Conservation (phyloP, 1,139 yeast species). For the Spencermartinsiella ligniputridi region DNA sequence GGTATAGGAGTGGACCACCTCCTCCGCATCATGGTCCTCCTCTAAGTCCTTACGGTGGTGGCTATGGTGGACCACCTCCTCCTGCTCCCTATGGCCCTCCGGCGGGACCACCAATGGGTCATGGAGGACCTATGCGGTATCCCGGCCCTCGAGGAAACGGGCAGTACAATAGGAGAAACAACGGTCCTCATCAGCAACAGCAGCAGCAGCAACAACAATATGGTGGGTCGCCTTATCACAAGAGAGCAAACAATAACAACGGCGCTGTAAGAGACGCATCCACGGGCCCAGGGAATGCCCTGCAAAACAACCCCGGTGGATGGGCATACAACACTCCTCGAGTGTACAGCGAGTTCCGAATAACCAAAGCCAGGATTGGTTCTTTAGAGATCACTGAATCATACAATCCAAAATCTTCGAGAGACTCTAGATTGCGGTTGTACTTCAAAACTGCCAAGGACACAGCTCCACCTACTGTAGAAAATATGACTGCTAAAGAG, state of each 20-base stretch:
- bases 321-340: slow-evolving; percentile 1
- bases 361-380: slow-evolving; percentile 21
- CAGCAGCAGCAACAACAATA: neutral
- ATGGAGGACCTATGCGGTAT: neutral
- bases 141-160: neutral
- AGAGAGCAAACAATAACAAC: neutral
- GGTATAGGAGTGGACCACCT: neutral
- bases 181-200: neutral
- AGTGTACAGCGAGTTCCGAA: slow-evolving; percentile 23
- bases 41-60: neutral
- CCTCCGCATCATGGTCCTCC: neutral
- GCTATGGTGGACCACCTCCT: neutral
- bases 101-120: neutral
- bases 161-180: neutral
- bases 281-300: neutral
- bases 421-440: slow-evolving; percentile 21
- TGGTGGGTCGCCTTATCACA: neutral
- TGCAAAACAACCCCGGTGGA: neutral
- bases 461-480: slow-evolving; percentile 2
- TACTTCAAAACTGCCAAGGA: slow-evolving; percentile 18
- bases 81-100: neutral
- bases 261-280: neutral
- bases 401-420: neutral
- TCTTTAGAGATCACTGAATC: slow-evolving; percentile 17
- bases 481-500: slow-evolving; percentile 16